These are phyloP conservation scores for Pythium volutum DNA, from an alignment of 352 stramenopile species.

Conservation along the genomic window DNA sequence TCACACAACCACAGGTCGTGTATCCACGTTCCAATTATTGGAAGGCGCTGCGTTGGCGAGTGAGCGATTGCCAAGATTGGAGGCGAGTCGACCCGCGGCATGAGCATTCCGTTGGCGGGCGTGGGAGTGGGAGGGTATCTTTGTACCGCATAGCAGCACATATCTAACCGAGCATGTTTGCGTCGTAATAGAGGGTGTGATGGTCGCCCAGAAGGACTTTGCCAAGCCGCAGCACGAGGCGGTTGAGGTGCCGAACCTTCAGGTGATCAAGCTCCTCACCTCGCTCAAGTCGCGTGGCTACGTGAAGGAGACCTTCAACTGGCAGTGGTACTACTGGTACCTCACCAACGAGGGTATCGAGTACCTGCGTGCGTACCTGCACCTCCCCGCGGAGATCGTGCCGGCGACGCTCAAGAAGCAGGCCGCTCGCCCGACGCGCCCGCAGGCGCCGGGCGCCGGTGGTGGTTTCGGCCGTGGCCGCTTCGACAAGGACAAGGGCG, in stretches of 20 bases:
- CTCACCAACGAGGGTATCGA: conserved; percentile 99
- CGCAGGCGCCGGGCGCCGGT: conserved; percentile 66
- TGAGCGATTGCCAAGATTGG: conserved; percentile 2
- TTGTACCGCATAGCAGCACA: neutral
- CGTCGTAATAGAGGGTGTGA: conserved; percentile 73
- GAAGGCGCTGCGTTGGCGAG: neutral
- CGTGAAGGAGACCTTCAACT: conserved; percentile 99
- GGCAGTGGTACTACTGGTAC: conserved; percentile 99
- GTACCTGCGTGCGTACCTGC: conserved; percentile 98
- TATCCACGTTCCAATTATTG: neutral
- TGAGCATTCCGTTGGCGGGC: too few species aligned
- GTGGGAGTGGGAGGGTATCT: neutral
- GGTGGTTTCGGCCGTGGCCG: conserved; percentile 81
- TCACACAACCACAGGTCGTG: neutral
- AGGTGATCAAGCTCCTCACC: conserved; percentile 98
- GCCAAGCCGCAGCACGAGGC: conserved; percentile 92
- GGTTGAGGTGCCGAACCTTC: conserved; percentile 98
- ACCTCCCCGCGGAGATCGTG: conserved; percentile 98
- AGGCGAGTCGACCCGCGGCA: neutral
- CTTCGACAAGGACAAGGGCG: conserved; percentile 90
- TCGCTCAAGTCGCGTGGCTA: conserved; percentile 97
- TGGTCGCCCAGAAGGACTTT: conserved; percentile 91
- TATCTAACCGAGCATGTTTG: conserved; percentile 11
- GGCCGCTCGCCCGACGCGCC: conserved; percentile 75
- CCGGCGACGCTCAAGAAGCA: conserved; percentile 98